Conservation (phyloP, 495 filamentous ascomycete species). For the Poronia punctata region DNA sequence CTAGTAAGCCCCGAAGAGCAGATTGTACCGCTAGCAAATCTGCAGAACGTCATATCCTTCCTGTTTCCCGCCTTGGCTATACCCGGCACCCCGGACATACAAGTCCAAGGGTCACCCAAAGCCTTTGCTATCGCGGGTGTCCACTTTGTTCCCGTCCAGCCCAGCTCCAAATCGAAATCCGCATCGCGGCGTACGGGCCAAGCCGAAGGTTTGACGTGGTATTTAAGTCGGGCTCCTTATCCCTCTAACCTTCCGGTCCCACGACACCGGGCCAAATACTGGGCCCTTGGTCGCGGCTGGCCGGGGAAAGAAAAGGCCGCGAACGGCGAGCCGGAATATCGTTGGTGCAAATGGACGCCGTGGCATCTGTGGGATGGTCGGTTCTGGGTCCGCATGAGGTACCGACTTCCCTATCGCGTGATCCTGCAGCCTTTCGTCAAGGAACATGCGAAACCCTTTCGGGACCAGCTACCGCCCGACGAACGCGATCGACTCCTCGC, state of each 20-base stretch:
- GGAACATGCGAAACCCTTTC: slow-evolving; percentile 42
- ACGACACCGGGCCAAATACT: slow-evolving; percentile 4
- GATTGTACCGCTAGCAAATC: slow-evolving; percentile 18
- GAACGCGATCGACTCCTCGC: slow-evolving; percentile 20
- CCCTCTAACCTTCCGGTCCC: slow-evolving; percentile 19
- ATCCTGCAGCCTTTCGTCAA: slow-evolving; percentile 44
- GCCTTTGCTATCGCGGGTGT: slow-evolving; percentile 50
- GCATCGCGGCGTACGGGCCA: not conserved
- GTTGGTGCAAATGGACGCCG: slow-evolving; percentile 18
- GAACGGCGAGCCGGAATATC: slow-evolving; percentile 10
- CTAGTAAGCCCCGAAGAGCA: slow-evolving; percentile 34
- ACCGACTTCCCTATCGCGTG: slow-evolving; percentile 30
- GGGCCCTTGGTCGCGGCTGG: not conserved
- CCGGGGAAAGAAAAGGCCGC: not conserved
- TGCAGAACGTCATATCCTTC: slow-evolving; percentile 29
- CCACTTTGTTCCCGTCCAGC: slow-evolving; percentile 42
- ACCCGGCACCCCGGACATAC: slow-evolving; percentile 2
- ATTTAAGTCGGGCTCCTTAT: slow-evolving; percentile 34
- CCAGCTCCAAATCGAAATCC: not conserved
- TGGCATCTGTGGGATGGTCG: slow-evolving; percentile 71
- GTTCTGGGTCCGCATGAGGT: slow-evolving; percentile 66
- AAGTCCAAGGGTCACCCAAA: slow-evolving; percentile 18
- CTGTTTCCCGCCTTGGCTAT: slow-evolving; percentile 35
- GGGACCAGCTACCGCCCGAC: slow-evolving; percentile 24
- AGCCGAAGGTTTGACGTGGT: slow-evolving; percentile 24